Evolutionary conservation across 2,329 filamentous ascomycete genomes (phyloP).

Genomic region (Zymoseptoria passerinii): DNA sequence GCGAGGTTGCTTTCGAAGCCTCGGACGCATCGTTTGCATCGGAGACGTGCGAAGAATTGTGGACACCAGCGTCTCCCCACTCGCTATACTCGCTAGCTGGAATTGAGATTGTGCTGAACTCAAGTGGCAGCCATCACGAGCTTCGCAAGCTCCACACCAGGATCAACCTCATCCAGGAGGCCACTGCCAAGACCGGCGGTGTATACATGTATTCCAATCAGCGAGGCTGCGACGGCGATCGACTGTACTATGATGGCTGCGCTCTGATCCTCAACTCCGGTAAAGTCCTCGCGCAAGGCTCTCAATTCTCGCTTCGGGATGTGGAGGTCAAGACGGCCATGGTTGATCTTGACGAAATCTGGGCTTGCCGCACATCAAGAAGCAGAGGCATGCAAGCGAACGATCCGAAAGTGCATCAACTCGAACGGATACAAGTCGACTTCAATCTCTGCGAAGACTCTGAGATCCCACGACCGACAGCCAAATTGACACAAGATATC

Average conservation of each 20-base stretch:
- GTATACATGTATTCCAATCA: conserved; percentile 59
- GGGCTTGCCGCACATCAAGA: conserved; percentile 49
- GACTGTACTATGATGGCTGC: conserved; percentile 55
- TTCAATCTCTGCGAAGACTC: conserved; percentile 33
- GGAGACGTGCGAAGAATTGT: conserved; percentile 63
- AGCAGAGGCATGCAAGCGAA: conserved; percentile 53
- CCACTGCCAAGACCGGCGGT: conserved; percentile 54
- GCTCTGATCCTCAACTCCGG: conserved; percentile 57
- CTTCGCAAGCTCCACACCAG: conserved; percentile 56
- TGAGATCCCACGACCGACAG: conserved; percentile 13
- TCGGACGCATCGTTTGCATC: conserved; percentile 55
- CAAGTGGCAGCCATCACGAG: conserved; percentile 58
- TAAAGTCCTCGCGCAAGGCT: conserved; percentile 55
- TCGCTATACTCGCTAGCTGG: conserved; percentile 58
- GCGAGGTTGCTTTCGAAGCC: conserved; percentile 57
- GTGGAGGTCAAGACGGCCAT: conserved; percentile 49
- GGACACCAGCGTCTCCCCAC: conserved; percentile 51
- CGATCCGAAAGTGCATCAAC: conserved; percentile 34
- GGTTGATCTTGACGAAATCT: conserved; percentile 60
- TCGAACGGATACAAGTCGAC: conserved; percentile 39
- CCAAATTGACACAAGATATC: conserved; percentile 38
- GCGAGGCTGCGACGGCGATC: conserved; percentile 49
- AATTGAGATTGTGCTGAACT: conserved; percentile 54
- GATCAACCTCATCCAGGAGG: conserved; percentile 57
- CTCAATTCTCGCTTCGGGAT: conserved; percentile 55